These are phyloP conservation scores for Gymnopilus junonius DNA, from an alignment of 768 basidiomycete genomes.

Conservation along the genomic window DNA sequence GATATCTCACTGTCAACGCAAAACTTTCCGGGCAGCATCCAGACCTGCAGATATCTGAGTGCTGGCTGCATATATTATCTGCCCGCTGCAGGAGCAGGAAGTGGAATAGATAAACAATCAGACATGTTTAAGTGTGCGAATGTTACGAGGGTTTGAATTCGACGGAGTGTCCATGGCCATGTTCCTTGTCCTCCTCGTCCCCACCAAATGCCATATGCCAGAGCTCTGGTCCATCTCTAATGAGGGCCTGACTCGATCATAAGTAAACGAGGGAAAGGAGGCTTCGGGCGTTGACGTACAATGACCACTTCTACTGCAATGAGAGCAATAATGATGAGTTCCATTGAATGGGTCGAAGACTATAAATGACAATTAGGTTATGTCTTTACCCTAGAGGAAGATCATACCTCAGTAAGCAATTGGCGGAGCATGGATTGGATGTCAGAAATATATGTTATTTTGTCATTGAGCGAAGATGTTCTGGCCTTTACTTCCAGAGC, in stretches of 20 bases:
- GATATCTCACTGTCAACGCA: neutral
- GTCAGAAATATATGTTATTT: constrained; percentile 90
- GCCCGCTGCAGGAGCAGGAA: neutral
- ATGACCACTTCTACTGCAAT: constrained; percentile 96
- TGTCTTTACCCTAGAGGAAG: neutral
- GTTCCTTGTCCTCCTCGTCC: constrained; percentile 30
- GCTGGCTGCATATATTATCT: neutral
- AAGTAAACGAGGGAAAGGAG: neutral
- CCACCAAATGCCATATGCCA: constrained; percentile 57
- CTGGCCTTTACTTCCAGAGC: constrained; percentile 88
- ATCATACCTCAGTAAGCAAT: constrained; percentile 78
- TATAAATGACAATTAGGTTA: constrained; percentile 31
- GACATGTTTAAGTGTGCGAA: neutral
- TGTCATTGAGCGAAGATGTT: constrained; percentile 84
- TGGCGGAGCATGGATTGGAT: constrained; percentile 90
- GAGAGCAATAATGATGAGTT: constrained; percentile 91
- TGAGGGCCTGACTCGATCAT: constrained; percentile 56
- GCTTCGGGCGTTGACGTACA: constrained; percentile 47
- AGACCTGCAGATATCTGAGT: neutral
- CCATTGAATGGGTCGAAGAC: constrained; percentile 92
- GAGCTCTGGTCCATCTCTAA: constrained; percentile 79
- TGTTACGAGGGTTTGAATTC: neutral
- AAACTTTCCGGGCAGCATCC: neutral
- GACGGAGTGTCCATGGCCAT: neutral
- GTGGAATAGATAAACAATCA: neutral